Percentiles rank a stretch among this genome's conserved stretches.
Conservation (phyloP, 345 rosid genomes). For the Eucalyptus victrix region DNA sequence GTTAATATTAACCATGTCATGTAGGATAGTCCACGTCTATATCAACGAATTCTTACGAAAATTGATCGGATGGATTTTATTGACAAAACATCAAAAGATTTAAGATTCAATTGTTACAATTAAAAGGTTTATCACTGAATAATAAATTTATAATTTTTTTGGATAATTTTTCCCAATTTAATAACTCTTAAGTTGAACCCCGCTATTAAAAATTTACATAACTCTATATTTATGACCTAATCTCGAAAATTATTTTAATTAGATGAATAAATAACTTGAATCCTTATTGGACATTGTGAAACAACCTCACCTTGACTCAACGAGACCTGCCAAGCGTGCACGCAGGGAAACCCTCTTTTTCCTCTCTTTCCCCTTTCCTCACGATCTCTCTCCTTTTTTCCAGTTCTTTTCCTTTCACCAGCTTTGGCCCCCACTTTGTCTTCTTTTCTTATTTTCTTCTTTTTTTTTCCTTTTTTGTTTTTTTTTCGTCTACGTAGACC, state of each 20-base stretch:
- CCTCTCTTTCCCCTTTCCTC: neutral
- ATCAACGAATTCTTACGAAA: rapidly evolving
- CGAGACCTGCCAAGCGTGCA: neutral
- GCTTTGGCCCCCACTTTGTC: neutral
- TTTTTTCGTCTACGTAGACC: rapidly evolving
- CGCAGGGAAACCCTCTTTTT: neutral
- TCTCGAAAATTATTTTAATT: no score
- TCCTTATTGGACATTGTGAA: neutral
- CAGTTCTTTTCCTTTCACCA: neutral
- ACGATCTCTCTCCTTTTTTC: neutral
- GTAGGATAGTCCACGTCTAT: rapidly evolving
- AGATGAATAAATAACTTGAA: neutral
- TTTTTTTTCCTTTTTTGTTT: no score
- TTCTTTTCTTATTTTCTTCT: no score
- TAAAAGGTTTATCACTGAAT: no score
- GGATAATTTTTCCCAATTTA: no score
- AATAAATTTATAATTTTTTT: no score
- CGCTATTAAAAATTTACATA: no score
- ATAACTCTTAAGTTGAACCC: neutral
- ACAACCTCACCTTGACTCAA: neutral
- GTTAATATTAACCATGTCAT: no score
- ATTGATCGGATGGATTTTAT: no score
- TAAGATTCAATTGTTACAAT: no score
- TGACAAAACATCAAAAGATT: rapidly evolving
- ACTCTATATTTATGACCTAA: no score